These are phyloP conservation scores for Closterium sp. DNA, from an alignment of 139 green algal species.

Conservation along the genomic window DNA sequence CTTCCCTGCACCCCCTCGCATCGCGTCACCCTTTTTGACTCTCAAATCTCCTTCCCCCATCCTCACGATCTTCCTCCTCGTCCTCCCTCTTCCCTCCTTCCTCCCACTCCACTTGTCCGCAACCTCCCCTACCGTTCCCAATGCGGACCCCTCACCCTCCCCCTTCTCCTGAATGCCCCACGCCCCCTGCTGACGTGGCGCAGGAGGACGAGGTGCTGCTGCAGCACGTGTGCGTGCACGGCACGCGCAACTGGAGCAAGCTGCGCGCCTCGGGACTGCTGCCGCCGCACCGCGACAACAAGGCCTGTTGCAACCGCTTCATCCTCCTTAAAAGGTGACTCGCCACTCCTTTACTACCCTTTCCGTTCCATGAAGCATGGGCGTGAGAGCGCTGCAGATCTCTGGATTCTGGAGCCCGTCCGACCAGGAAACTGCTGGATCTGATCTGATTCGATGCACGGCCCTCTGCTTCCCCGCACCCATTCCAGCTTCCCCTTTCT, in stretches of 20 bases:
- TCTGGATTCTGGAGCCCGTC: background rate
- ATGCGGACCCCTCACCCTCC: background rate
- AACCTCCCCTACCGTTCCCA: too few species aligned
- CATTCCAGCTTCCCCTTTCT: too few species aligned
- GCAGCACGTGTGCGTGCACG: background rate
- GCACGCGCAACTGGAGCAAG: background rate
- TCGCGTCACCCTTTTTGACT: background rate
- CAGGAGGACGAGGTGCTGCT: background rate
- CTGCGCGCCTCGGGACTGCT: background rate
- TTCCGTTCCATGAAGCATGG: too few species aligned
- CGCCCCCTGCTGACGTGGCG: background rate
- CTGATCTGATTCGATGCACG: background rate
- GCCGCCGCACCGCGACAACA: background rate
- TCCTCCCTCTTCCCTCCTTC: too few species aligned
- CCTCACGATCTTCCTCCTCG: background rate
- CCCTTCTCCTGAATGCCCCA: too few species aligned
- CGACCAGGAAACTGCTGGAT: background rate
- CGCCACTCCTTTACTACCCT: too few species aligned
- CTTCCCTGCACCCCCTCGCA: background rate
- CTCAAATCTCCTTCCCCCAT: too few species aligned
- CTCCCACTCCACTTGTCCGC: too few species aligned
- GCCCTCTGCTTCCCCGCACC: too few species aligned
- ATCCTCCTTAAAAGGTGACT: background rate
- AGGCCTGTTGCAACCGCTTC: background rate
- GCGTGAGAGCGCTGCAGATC: too few species aligned